phyloP scores from a whole-genome alignment of 768 basidiomycete species.

The Russula vinacea region DNA sequence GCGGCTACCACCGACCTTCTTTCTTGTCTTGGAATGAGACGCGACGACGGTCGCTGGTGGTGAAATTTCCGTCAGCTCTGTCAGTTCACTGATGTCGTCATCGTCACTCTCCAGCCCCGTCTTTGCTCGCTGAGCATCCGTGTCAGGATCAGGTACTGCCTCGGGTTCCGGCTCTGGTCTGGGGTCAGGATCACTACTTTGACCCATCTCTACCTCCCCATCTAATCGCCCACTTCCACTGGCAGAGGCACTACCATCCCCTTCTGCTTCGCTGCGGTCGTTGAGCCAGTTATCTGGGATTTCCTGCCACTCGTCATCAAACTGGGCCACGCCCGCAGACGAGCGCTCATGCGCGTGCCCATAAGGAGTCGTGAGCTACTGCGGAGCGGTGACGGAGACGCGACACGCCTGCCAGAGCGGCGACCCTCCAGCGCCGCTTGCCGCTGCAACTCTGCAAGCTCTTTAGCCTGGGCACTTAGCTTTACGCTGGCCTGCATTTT shows the following conservation, averaged over 20 bases:
- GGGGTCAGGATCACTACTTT: slow-evolving; percentile 9
- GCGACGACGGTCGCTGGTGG: slow-evolving; percentile 31
- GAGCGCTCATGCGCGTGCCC: slow-evolving; percentile 65
- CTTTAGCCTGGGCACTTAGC: slow-evolving; percentile 64
- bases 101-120: slow-evolving; percentile 62
- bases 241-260: slow-evolving; percentile 23
- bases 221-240: slow-evolving; percentile 28
- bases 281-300: slow-evolving; percentile 74
- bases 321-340: slow-evolving; percentile 49
- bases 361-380: slow-evolving; percentile 37
- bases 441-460: slow-evolving; percentile 59
- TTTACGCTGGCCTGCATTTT: slow-evolving; percentile 69
- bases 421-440: slow-evolving; percentile 41
- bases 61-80: slow-evolving; percentile 61
- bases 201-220: slow-evolving; percentile 28
- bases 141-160: slow-evolving; percentile 30
- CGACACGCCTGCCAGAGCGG: slow-evolving; percentile 25
- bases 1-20: slow-evolving; percentile 20
- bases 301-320: slow-evolving; percentile 67
- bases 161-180: slow-evolving; percentile 21
- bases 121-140: slow-evolving; percentile 31
- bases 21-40: slow-evolving; percentile 26
- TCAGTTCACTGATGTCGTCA: slow-evolving; percentile 68
- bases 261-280: slow-evolving; percentile 29
- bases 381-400: slow-evolving; percentile 21